Evolutionary conservation across 208 protist genomes (phyloP).

Genomic region (Leishmania amazonensis): DNA sequence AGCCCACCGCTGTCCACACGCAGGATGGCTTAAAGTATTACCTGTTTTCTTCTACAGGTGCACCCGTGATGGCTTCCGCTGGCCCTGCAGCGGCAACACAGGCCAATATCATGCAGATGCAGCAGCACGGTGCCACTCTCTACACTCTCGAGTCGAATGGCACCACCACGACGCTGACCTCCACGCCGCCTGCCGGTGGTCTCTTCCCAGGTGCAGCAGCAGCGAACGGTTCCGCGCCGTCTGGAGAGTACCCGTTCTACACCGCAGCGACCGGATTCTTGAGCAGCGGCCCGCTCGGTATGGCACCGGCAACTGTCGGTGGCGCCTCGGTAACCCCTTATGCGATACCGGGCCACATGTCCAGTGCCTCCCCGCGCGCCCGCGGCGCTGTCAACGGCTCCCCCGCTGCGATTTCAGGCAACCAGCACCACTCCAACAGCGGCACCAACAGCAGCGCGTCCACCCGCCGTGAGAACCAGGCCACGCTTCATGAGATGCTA

Average conservation of each 20-base stretch:
- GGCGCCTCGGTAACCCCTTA: constrained; percentile 2
- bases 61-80: constrained; percentile 13
- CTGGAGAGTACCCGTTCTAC: neutral
- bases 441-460: constrained; percentile 3
- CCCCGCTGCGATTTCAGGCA: neutral
- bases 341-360: neutral
- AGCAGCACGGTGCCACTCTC: neutral
- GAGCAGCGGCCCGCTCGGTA: constrained; percentile 4
- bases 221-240: neutral
- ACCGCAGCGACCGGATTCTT: neutral
- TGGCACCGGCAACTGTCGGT: neutral
- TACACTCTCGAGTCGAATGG: constrained; percentile 21
- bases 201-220: neutral
- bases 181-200: constrained; percentile 3
- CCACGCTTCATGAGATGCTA: constrained; percentile 9
- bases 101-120: constrained; percentile 4
- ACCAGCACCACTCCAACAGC: neutral
- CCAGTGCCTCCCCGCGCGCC: neutral
- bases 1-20: constrained; percentile 10
- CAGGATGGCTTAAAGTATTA: constrained; percentile 21
- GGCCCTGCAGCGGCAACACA: constrained; percentile 1
- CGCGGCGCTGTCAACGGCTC: neutral
- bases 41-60: constrained; percentile 3
- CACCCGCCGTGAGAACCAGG: constrained; percentile 6
- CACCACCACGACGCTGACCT: constrained; percentile 8